phyloP scores from a whole-genome alignment of 768 basidiomycete species.

The Pulveroboletus sp. region DNA sequence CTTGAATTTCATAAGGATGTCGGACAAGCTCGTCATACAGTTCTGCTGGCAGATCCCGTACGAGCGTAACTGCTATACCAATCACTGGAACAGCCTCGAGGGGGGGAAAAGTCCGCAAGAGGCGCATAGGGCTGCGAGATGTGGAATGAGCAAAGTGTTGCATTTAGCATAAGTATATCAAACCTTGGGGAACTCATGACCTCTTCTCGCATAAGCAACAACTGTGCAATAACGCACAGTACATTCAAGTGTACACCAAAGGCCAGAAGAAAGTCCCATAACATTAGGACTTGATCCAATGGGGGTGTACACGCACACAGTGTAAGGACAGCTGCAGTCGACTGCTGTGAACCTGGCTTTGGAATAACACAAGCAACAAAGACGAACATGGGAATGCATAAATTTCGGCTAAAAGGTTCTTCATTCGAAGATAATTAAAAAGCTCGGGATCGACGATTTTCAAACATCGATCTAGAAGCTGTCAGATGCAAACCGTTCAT shows the following conservation, averaged over 20 bases:
- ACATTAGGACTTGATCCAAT: constrained; percentile 85
- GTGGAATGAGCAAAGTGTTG: not conserved
- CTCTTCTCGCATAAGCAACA: constrained; percentile 85
- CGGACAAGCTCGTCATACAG: constrained; percentile 87
- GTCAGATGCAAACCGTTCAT: constrained; percentile 2
- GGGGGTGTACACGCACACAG: constrained; percentile 97
- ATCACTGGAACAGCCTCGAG: constrained; percentile 85
- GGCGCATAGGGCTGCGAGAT: constrained; percentile 79
- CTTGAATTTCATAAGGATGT: constrained; percentile 70
- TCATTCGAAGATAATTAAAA: constrained; percentile 76
- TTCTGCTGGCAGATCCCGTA: constrained; percentile 84
- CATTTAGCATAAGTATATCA: constrained; percentile 17
- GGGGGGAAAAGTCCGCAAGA: constrained; percentile 91
- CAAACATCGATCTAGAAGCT: constrained; percentile 93
- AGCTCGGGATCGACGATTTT: constrained; percentile 89
- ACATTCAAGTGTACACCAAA: constrained; percentile 97
- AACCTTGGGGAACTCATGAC: constrained; percentile 88
- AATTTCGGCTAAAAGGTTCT: constrained; percentile 92
- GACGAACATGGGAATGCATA: constrained; percentile 95
- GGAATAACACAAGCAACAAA: not conserved
- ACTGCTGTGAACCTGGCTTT: not conserved
- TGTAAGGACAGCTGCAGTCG: constrained; percentile 75
- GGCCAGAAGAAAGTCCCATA: constrained; percentile 97
- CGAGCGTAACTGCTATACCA: constrained; percentile 90
- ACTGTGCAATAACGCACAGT: constrained; percentile 93